Percentiles rank a stretch among this genome's conserved stretches.
These are phyloP conservation scores for Curvularia lunata DNA, from an alignment of 2,329 filamentous ascomycete genomes.

Conservation along the genomic window DNA sequence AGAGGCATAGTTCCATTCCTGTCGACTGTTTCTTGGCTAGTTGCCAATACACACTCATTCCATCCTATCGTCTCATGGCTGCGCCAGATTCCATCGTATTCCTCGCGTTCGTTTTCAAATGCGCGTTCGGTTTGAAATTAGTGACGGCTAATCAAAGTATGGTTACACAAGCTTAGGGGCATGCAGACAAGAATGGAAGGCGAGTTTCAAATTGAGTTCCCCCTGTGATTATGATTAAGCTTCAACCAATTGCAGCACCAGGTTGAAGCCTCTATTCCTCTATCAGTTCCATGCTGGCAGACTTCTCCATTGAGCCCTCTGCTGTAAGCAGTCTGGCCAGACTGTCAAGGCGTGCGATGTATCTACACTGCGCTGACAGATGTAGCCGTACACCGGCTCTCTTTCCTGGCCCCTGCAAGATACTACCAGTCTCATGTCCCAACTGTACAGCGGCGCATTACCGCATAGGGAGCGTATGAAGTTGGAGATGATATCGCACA, in stretches of 20 bases:
- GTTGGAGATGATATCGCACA: background rate
- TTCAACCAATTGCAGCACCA: background rate
- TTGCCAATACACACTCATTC: background rate
- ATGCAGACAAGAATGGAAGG: background rate
- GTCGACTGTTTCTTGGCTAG: background rate
- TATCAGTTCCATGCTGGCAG: background rate
- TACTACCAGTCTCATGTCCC: background rate
- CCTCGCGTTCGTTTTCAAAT: background rate
- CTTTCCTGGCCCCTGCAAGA: background rate
- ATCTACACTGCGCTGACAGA: background rate
- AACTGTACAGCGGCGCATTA: background rate
- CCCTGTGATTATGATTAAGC: background rate
- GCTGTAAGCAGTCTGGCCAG: background rate
- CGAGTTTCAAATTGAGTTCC: background rate
- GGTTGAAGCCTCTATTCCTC: background rate
- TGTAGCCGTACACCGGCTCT: background rate
- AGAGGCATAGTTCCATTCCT: too few relatives aligned
- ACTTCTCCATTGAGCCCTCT: background rate
- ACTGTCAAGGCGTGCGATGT: background rate
- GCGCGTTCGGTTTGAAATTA: background rate
- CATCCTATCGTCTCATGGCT: background rate
- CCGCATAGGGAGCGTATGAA: background rate
- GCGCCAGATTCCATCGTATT: background rate
- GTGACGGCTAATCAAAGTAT: background rate
- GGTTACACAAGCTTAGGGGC: background rate